Evolutionary conservation across 768 basidiomycete genomes (phyloP), one percentile per base, ranked within the genome.

Genomic region (Panaeolus papilionaceus): DNA sequence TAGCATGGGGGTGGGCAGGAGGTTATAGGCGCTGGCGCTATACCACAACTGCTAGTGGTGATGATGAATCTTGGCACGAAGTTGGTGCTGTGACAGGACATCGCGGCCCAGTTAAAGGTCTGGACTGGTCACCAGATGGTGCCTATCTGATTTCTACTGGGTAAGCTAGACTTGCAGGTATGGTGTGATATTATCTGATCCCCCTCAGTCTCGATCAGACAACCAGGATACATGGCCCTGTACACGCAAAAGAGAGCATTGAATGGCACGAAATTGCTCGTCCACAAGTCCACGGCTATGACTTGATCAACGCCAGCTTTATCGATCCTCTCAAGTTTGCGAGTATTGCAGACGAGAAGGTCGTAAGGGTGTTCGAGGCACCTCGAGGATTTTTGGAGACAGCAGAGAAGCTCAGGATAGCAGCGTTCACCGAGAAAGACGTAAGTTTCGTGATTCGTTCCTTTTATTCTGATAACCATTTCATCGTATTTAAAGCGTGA

Each of bases 201-300:
- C 68, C 49, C 38, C 58, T 3, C 72, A 96, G 96, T 45, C 79
- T 91, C 64, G 98, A 99, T 73, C 96, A 98, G 79, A 98, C 96
- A 0, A 91, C 94, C 1, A 89, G 98, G 16, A 87, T 98, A 68
- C 95, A 98, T 74, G 95, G 89, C 0, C 83, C 88, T 28, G 75
- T 82, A 10, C 70, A 45, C 12, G 58, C 33, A 5, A 64, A 69
- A 14, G 64, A 45, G 16, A 11, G 63, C 23, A 64, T 65, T 38
- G 61, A 65, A 42, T 97, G 95, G 95, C 92, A 92, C 72, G 98
- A 99, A 75, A 82, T 99, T 33, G 88, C 87, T 33, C 89, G 98
- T 3, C 98, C 98, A 20, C 98, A 99, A 78, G 90, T 98, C 18
- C 98, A 99, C 79, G 98, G 98, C 7, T 98, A 99, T 77, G 96